Evolutionary conservation across 176 grass and related monocot genomes (phyloP).

Genomic region (Themeda triandra): DNA sequence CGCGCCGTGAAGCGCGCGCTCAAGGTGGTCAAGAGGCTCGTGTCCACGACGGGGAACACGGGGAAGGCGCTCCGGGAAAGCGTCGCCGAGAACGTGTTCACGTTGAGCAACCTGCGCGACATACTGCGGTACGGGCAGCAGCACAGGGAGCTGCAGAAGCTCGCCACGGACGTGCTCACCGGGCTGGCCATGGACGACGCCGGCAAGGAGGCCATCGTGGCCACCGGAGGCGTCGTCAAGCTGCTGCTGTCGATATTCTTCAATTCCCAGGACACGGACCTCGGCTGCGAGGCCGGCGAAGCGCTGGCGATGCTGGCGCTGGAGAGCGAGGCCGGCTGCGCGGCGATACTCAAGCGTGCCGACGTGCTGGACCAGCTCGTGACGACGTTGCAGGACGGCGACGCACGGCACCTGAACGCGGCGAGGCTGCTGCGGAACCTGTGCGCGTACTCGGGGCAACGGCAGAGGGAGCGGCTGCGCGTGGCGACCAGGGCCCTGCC

Average conservation of each 20-base stretch:
- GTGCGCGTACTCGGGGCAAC: constrained; percentile 30
- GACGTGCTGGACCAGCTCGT: constrained; percentile 34
- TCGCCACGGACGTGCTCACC: constrained; percentile 56
- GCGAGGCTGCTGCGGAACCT: constrained; percentile 63
- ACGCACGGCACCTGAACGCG: constrained; percentile 20
- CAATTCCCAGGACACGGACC: neutral
- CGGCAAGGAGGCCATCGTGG: neutral
- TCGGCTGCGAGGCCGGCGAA: constrained; percentile 47
- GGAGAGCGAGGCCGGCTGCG: constrained; percentile 63
- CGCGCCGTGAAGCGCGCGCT: constrained; percentile 39
- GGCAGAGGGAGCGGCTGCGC: constrained; percentile 12
- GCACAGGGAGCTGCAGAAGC: constrained; percentile 46
- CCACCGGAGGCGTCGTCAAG: neutral
- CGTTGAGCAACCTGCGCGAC: constrained; percentile 60
- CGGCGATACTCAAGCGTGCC: constrained; percentile 39
- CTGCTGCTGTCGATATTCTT: neutral
- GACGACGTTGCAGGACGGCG: neutral
- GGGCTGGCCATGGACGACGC: constrained; percentile 48
- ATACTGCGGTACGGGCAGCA: constrained; percentile 44
- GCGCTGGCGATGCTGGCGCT: constrained; percentile 62
- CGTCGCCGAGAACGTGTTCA: constrained; percentile 52
- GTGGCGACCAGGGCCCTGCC: constrained; percentile 30
- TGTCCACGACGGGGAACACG: constrained; percentile 35
- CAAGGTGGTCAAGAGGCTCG: constrained; percentile 58
- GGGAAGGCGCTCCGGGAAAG: constrained; percentile 43